Percentiles rank a stretch among this genome's conserved stretches.
These are phyloP conservation scores for Triticum urartu DNA, from an alignment of 176 grass and related monocot genomes.

Conservation along the genomic window DNA sequence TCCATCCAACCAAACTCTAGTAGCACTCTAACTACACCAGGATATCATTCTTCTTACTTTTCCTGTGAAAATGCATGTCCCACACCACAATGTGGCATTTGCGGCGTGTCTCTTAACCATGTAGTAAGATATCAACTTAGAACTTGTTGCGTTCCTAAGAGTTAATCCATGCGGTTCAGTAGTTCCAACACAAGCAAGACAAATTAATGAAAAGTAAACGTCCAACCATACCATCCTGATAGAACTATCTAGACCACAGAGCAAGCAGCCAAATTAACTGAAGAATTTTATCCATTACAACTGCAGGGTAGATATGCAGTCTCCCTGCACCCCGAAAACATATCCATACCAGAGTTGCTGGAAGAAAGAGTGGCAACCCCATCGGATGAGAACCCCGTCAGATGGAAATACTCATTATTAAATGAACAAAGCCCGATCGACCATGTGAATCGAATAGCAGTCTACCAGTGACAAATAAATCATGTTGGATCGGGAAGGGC, in stretches of 20 bases:
- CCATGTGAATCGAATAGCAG: background rate
- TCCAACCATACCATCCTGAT: conserved; percentile 20
- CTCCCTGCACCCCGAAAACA: background rate
- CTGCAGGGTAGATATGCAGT: background rate
- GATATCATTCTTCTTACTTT: background rate
- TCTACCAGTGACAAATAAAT: background rate
- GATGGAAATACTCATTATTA: background rate
- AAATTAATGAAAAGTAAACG: background rate
- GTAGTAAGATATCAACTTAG: background rate
- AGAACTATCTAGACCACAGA: background rate
- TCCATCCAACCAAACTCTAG: background rate
- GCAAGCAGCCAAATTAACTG: background rate
- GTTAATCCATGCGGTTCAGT: background rate
- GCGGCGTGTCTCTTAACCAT: background rate
- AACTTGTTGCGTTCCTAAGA: background rate
- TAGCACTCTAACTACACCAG: background rate
- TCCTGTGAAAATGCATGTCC: background rate
- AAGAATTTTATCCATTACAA: background rate
- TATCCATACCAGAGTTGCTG: background rate
- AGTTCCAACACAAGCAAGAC: background rate
- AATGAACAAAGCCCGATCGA: background rate
- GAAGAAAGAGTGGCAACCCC: background rate
- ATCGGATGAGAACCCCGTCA: background rate
- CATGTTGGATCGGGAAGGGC: background rate
- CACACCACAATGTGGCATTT: conserved; percentile 1